Conservation (phyloP, 306 rosid genomes). For the Purshia tridentata region DNA sequence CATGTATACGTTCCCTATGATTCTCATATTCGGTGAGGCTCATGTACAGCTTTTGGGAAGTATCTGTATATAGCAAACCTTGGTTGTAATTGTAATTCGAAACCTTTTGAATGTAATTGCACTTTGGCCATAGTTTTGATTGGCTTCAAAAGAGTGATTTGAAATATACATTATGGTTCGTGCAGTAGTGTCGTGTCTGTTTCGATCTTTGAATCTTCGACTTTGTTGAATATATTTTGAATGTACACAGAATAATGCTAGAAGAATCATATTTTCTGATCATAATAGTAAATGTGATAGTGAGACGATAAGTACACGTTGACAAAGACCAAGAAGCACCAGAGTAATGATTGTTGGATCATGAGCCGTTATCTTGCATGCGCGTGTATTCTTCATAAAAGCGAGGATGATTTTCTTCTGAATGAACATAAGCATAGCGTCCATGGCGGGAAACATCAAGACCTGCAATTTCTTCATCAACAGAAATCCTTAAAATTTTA, state of each 20-base stretch:
- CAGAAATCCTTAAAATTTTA: constrained; percentile 45
- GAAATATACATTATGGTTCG: neutral
- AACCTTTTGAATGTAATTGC: constrained; percentile 14
- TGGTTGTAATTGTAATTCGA: constrained; percentile 32
- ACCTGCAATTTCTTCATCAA: constrained; percentile 55
- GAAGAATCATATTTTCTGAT: no score
- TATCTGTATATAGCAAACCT: constrained; percentile 18
- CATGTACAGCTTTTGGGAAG: constrained; percentile 21
- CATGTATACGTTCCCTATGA: constrained; percentile 52
- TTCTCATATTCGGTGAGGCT: constrained; percentile 51
- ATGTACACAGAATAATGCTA: neutral
- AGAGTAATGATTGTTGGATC: neutral
- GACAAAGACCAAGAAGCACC: neutral
- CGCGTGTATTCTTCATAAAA: constrained; percentile 38
- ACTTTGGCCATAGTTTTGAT: constrained; percentile 19
- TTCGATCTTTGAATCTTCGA: neutral
- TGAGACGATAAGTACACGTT: no score
- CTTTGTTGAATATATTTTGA: neutral
- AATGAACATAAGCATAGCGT: constrained; percentile 55
- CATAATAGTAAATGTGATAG: no score
- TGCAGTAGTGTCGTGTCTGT: neutral
- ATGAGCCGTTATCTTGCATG: constrained; percentile 8
- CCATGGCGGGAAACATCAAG: constrained; percentile 75
- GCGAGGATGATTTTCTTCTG: constrained; percentile 32
- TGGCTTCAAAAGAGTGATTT: constrained; percentile 14